A percentile compares a stretch with the other conserved stretches of the same genome.
phyloP scores from a whole-genome alignment of 768 basidiomycete species.

The Naematelia aurantialba region DNA sequence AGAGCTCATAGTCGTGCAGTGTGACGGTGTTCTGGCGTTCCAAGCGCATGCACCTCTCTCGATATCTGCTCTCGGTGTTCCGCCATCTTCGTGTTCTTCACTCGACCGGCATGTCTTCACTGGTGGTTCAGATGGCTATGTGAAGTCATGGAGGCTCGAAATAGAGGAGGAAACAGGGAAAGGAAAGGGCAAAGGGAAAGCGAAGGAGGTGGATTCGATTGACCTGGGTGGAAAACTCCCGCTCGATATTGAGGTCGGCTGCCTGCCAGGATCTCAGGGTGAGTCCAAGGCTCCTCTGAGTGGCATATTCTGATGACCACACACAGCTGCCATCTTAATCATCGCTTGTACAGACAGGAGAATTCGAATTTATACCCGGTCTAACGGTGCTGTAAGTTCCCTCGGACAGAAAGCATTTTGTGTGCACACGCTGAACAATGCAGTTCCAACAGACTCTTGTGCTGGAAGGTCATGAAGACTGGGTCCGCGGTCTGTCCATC shows the following conservation, averaged over 20 bases:
- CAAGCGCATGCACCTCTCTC: constrained; percentile 64
- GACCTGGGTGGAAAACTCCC: constrained; percentile 68
- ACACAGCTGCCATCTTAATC: constrained; percentile 66
- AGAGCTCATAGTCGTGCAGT: constrained; percentile 10
- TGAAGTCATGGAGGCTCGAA: constrained; percentile 68
- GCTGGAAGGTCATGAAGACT: constrained; percentile 83
- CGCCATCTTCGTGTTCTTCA: constrained; percentile 3
- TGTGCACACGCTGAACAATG: background rate
- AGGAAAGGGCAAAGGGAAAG: constrained; percentile 14
- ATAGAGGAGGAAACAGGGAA: too few relatives aligned
- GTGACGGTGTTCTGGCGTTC: constrained; percentile 46
- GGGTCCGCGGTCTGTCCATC: constrained; percentile 81
- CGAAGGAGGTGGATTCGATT: constrained; percentile 57
- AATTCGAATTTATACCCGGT: constrained; percentile 72
- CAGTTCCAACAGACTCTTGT: constrained; percentile 33
- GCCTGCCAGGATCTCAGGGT: constrained; percentile 70
- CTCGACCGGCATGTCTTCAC: constrained; percentile 58
- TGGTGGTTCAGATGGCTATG: constrained; percentile 73
- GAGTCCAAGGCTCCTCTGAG: constrained; percentile 14
- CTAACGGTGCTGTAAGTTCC: constrained; percentile 59
- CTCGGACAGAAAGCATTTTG: background rate
- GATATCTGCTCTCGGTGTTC: constrained; percentile 64
- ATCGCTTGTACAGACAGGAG: constrained; percentile 75
- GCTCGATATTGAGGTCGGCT: constrained; percentile 62
- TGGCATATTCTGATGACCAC: constrained; percentile 4